A percentile compares a stretch with the other conserved stretches of the same genome.
Evolutionary conservation across 176 grass and related monocot genomes (phyloP).

Genomic region (Phoenix roebelenii): DNA sequence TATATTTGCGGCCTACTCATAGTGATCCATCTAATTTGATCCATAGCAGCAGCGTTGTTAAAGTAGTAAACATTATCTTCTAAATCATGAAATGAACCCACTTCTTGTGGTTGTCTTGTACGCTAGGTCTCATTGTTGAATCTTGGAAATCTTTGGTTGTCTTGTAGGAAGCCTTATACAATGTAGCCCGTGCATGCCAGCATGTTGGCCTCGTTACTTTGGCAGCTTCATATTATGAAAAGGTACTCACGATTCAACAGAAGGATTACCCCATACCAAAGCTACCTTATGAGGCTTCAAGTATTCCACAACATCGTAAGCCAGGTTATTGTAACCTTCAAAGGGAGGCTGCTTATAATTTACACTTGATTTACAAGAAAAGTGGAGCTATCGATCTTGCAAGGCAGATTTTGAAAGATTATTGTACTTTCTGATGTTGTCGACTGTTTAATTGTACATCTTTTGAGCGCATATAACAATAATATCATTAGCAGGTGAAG

Average conservation of each 20-base stretch:
- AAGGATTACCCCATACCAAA: conserved; percentile 61
- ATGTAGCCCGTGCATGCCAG: conserved; percentile 79
- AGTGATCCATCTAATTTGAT: too few relatives aligned
- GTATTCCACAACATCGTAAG: conserved; percentile 20
- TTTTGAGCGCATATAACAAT: too few relatives aligned
- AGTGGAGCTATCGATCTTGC: conserved; percentile 86
- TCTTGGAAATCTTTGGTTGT: not conserved
- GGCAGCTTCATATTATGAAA: conserved; percentile 73
- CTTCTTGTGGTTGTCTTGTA: too few relatives aligned
- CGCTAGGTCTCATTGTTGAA: too few relatives aligned
- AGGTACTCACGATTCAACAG: conserved; percentile 50
- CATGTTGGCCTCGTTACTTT: conserved; percentile 79
- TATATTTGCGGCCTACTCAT: too few relatives aligned
- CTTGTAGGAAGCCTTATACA: conserved; percentile 77
- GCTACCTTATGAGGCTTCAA: conserved; percentile 54
- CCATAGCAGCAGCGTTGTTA: too few relatives aligned
- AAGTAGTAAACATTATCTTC: too few relatives aligned
- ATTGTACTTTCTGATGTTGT: conserved; percentile 46
- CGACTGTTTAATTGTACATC: too few relatives aligned
- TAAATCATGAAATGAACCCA: too few relatives aligned
- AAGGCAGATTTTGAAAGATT: conserved; percentile 64
- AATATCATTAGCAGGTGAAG: too few relatives aligned
- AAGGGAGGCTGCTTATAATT: conserved; percentile 79
- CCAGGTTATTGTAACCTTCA: conserved; percentile 61
- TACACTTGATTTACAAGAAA: conserved; percentile 95